These are phyloP conservation scores for Pseudogymnoascus sp. DNA, from an alignment of 2,329 filamentous ascomycete genomes.

Conservation along the genomic window DNA sequence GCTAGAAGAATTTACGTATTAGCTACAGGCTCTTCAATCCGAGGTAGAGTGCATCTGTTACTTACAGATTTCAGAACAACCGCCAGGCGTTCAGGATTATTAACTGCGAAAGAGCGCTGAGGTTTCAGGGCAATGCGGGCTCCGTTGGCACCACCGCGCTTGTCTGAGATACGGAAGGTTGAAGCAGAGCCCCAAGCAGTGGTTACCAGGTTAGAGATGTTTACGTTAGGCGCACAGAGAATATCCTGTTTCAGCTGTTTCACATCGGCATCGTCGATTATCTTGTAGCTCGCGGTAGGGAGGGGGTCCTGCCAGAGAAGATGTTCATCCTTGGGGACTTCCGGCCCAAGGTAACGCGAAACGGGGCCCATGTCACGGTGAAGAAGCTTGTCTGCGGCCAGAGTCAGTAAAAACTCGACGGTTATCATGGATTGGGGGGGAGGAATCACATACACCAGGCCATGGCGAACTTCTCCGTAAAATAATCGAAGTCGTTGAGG, in stretches of 20 bases:
- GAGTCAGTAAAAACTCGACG: constrained; percentile 29
- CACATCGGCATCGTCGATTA: constrained; percentile 43
- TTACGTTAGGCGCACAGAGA: constrained; percentile 37
- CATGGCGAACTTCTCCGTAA: constrained; percentile 46
- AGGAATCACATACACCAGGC: constrained; percentile 29
- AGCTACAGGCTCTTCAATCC: not conserved
- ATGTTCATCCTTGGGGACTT: constrained; percentile 45
- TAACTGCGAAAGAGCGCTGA: constrained; percentile 48
- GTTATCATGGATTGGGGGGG: not conserved
- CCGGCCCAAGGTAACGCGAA: constrained; percentile 49
- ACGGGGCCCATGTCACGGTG: constrained; percentile 54
- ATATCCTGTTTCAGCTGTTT: constrained; percentile 46
- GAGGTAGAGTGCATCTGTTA: not conserved
- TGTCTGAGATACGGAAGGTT: constrained; percentile 48
- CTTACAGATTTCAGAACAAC: constrained; percentile 9
- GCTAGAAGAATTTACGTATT: not conserved
- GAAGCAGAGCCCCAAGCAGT: constrained; percentile 44
- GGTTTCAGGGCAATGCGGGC: constrained; percentile 50
- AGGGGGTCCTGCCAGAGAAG: constrained; percentile 51
- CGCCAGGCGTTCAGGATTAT: constrained; percentile 44
- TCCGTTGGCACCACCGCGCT: constrained; percentile 54
- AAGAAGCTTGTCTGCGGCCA: constrained; percentile 54
- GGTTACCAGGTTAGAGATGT: constrained; percentile 40
- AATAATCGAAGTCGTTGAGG: constrained; percentile 41
- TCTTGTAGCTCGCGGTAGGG: constrained; percentile 37